Percentiles rank a stretch among this genome's conserved stretches.
phyloP scores from a whole-genome alignment of 2,329 filamentous ascomycete genomes.

The Raffaelea deltoideospora region DNA sequence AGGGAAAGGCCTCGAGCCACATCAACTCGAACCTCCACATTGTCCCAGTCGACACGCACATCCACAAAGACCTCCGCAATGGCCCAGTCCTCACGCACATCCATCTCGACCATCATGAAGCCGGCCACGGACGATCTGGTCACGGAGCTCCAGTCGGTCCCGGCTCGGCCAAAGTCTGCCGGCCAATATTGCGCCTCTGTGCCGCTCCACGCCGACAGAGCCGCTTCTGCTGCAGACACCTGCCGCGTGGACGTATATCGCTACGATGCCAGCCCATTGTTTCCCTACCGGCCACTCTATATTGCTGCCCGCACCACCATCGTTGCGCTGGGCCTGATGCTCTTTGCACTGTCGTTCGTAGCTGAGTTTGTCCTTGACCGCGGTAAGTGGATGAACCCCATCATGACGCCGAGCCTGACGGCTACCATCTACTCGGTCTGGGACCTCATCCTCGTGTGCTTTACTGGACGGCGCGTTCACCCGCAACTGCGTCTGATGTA shows the following conservation, averaged over 20 bases:
- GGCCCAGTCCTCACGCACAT: too few relatives aligned
- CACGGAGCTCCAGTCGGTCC: too few relatives aligned
- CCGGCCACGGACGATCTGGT: too few relatives aligned
- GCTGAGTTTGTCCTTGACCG: background rate
- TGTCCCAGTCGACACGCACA: too few relatives aligned
- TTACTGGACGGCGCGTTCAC: background rate
- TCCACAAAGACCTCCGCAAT: too few relatives aligned
- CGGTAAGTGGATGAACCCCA: background rate
- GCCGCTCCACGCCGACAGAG: too few relatives aligned
- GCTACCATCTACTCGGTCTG: background rate
- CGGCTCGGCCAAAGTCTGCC: too few relatives aligned
- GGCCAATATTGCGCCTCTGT: too few relatives aligned
- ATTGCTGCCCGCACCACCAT: background rate
- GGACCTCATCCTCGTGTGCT: background rate
- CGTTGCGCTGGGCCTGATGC: background rate
- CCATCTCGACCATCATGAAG: too few relatives aligned
- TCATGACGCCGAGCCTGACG: slow-evolving; percentile 1
- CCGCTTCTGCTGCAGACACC: background rate
- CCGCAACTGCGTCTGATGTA: slow-evolving; percentile 1
- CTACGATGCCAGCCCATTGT: background rate
- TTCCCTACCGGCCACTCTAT: background rate
- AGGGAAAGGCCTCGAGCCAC: too few relatives aligned
- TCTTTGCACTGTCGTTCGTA: background rate
- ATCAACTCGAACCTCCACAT: too few relatives aligned
- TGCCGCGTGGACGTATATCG: background rate